Conservation (phyloP, 805 yeast species). For the Trichomonascus vanleenenianus region DNA sequence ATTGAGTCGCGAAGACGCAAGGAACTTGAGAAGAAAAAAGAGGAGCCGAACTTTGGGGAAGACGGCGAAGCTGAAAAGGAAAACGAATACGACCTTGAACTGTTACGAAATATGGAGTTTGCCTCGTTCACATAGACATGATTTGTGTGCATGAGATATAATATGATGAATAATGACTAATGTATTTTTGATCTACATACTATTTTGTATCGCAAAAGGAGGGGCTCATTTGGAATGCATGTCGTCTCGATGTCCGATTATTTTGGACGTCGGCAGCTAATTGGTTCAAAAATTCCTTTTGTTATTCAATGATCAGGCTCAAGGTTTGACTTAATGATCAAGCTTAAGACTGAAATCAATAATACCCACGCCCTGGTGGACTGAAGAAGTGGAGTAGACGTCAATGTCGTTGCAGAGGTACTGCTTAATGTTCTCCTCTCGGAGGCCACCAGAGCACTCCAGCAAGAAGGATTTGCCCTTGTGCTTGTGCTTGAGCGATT, state of each 20-base stretch:
- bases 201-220: no score
- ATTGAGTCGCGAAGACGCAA: constrained; percentile 24
- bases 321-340: constrained; percentile 35
- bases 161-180: constrained; percentile 2
- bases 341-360: constrained; percentile 83
- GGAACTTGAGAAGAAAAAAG: constrained; percentile 1
- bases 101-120: constrained; percentile 9
- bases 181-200: neutral
- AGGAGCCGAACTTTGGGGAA: neutral
- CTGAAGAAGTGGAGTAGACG: constrained; percentile 81
- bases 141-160: neutral
- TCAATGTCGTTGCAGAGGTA: constrained; percentile 77
- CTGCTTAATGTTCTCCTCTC: constrained; percentile 52
- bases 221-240: no score
- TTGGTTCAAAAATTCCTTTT: no score
- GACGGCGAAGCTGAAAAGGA: constrained; percentile 2
- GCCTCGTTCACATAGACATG: constrained; percentile 6
- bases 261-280: no score
- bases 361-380: constrained; percentile 84
- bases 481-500: constrained; percentile 52
- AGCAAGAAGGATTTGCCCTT: constrained; percentile 43
- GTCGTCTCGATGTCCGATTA: no score
- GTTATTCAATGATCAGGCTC: no score
- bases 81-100: constrained; percentile 9
- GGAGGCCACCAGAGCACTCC: constrained; percentile 91